These are phyloP conservation scores for Plasmodium gaboni DNA, from an alignment of 169 alveolate genomes.

Conservation along the genomic window DNA sequence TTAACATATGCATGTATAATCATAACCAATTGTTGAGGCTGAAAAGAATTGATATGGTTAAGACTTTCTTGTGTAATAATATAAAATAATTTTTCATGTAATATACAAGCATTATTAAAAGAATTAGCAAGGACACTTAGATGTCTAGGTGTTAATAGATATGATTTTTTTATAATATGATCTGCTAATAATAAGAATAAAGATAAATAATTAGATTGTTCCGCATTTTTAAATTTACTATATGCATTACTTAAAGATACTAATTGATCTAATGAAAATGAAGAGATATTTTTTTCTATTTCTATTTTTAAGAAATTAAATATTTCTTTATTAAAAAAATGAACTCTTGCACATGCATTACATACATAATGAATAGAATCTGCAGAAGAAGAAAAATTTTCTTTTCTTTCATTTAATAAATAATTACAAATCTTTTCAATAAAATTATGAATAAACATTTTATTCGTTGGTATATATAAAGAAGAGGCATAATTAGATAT, in stretches of 20 bases:
- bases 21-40: conserved; percentile 68
- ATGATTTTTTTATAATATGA: conserved; percentile 55
- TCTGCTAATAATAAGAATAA: conserved; percentile 54
- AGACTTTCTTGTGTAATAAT: conserved; percentile 44
- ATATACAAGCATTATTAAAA: conserved; percentile 59
- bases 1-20: conserved; percentile 67
- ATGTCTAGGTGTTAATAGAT: conserved; percentile 62
- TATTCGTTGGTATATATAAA: conserved; percentile 6
- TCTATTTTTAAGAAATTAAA: conserved; percentile 23
- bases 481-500: conserved; percentile 49
- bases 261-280: conserved; percentile 51
- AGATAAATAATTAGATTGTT: conserved; percentile 48
- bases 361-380: conserved; percentile 56
- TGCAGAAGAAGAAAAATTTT: conserved; percentile 7
- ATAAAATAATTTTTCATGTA: conserved; percentile 51
- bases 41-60: conserved; percentile 29
- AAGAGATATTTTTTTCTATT: conserved; percentile 31
- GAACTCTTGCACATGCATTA: conserved; percentile 69
- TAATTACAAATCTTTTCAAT: conserved; percentile 33
- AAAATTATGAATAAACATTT: conserved; percentile 1
- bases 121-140: conserved; percentile 63
- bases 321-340: conserved; percentile 47
- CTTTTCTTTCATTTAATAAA: not conserved
- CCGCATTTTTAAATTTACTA: conserved; percentile 74
- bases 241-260: conserved; percentile 65